A percentile compares a stretch with the other conserved stretches of the same genome.
Evolutionary conservation across 2,329 filamentous ascomycete genomes (phyloP).

Genomic region (Metarhizium humberi): DNA sequence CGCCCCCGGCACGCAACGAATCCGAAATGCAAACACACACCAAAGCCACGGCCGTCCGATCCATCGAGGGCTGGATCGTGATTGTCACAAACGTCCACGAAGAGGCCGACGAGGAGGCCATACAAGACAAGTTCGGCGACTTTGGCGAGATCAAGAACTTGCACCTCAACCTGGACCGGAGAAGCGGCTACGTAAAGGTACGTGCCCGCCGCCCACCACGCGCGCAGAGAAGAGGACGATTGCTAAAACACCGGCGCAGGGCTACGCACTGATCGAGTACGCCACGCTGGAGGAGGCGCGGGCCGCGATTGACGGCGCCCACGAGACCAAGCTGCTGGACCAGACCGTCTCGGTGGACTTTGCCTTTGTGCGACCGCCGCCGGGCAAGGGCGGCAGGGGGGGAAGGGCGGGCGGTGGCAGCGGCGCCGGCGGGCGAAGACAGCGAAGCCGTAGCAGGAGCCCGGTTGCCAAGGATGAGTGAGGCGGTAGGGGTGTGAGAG

Average conservation of each 20-base stretch:
- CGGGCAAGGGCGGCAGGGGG: slow-evolving; percentile 33
- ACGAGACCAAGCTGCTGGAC: slow-evolving; percentile 68
- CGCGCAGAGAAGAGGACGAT: not conserved
- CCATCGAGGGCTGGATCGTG: slow-evolving; percentile 84
- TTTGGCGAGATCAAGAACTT: slow-evolving; percentile 83
- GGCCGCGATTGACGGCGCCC: slow-evolving; percentile 72
- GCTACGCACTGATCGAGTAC: slow-evolving; percentile 80
- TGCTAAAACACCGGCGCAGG: slow-evolving; percentile 34
- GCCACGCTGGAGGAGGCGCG: slow-evolving; percentile 68
- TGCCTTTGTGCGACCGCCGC: slow-evolving; percentile 74
- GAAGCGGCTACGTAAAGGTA: slow-evolving; percentile 83
- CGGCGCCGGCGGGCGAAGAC: slow-evolving; percentile 23
- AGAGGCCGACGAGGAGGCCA: slow-evolving; percentile 73
- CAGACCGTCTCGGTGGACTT: slow-evolving; percentile 77
- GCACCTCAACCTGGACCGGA: slow-evolving; percentile 71
- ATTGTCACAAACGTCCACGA: slow-evolving; percentile 83
- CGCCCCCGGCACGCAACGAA: slow-evolving; percentile 37
- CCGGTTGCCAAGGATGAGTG: slow-evolving; percentile 28
- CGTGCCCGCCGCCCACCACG: not conserved
- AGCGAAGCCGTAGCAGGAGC: slow-evolving; percentile 40
- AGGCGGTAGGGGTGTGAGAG: slow-evolving; percentile 13
- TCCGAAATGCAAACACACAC: slow-evolving; percentile 62
- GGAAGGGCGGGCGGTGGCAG: slow-evolving; percentile 27
- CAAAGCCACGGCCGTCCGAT: slow-evolving; percentile 72
- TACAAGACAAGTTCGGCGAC: slow-evolving; percentile 75